These are phyloP conservation scores for Cyclocybe aegerita DNA, from an alignment of 768 basidiomycete genomes.

Conservation along the genomic window DNA sequence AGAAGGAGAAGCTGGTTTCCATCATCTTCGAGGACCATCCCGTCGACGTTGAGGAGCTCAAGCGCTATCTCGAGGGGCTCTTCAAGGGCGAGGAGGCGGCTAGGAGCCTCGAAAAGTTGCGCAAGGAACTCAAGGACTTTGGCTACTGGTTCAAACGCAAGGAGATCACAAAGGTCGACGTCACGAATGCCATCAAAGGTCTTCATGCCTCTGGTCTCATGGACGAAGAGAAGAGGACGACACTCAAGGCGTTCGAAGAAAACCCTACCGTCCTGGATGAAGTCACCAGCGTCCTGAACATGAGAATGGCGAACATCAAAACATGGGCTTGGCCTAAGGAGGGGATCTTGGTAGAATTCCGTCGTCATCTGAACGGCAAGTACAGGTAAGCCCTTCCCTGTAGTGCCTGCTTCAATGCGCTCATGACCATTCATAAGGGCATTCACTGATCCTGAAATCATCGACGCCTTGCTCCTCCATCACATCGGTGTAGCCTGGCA, in stretches of 20 bases:
- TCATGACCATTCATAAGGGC: constrained; percentile 23
- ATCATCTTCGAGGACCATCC: constrained; percentile 38
- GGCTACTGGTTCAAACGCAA: constrained; percentile 23
- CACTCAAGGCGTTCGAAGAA: constrained; percentile 39
- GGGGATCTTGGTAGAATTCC: constrained; percentile 42
- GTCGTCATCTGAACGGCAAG: constrained; percentile 48
- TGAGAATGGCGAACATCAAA: constrained; percentile 41
- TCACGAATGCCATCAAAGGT: constrained; percentile 31
- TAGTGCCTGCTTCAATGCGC: not conserved
- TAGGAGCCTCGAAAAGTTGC: constrained; percentile 27
- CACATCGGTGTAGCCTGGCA: constrained; percentile 45
- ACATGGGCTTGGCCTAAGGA: constrained; percentile 44
- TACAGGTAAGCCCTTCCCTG: constrained; percentile 29
- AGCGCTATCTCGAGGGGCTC: constrained; percentile 33
- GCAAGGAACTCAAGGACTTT: constrained; percentile 27
- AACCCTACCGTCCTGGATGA: constrained; percentile 38
- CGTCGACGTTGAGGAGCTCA: constrained; percentile 31
- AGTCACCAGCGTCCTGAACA: constrained; percentile 42
- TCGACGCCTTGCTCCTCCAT: constrained; percentile 45
- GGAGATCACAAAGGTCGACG: constrained; percentile 23
- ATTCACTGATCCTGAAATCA: constrained; percentile 48
- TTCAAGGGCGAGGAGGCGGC: constrained; percentile 32
- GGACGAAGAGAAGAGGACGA: constrained; percentile 38
- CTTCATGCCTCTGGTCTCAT: constrained; percentile 36
- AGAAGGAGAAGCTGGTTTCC: constrained; percentile 36